These are phyloP conservation scores for Aurantiochytrium sp. DNA, from an alignment of 108 stramenopile species.

Conservation along the genomic window DNA sequence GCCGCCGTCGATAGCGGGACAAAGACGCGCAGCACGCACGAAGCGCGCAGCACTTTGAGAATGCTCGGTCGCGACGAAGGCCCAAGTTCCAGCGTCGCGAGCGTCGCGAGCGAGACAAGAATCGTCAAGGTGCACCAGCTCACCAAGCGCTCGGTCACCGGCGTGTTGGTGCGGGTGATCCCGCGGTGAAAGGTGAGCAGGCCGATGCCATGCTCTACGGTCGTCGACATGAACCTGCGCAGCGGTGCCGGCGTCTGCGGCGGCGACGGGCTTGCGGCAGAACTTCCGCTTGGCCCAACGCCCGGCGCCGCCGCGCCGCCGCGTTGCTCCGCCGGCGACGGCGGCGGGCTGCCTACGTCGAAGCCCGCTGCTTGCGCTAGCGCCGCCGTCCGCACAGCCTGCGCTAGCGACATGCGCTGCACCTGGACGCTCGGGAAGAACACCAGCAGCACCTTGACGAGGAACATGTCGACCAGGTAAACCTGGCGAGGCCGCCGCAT, in stretches of 20 bases:
- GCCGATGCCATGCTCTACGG: neutral
- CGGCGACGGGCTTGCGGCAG: no score
- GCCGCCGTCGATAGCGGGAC: neutral
- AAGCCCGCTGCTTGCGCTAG: neutral
- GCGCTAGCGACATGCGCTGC: neutral
- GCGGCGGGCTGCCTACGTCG: no score
- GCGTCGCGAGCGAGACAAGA: neutral
- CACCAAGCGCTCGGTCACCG: neutral
- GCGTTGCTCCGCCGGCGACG: no score
- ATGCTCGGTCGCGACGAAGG: neutral
- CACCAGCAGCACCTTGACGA: neutral
- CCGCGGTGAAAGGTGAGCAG: constrained; percentile 3
- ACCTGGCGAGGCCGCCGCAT: neutral
- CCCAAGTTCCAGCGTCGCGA: neutral
- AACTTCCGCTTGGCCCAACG: no score
- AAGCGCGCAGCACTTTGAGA: neutral
- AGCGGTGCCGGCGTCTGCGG: neutral
- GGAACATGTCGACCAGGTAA: neutral
- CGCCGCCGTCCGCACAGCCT: neutral
- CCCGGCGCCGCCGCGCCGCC: no score
- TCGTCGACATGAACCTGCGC: neutral
- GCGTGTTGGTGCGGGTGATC: neutral
- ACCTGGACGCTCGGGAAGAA: constrained; percentile 24
- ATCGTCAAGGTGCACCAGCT: neutral
- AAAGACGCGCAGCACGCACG: neutral